These are phyloP conservation scores for Glonium stellatum DNA, from an alignment of 495 filamentous ascomycete species.

Conservation along the genomic window DNA sequence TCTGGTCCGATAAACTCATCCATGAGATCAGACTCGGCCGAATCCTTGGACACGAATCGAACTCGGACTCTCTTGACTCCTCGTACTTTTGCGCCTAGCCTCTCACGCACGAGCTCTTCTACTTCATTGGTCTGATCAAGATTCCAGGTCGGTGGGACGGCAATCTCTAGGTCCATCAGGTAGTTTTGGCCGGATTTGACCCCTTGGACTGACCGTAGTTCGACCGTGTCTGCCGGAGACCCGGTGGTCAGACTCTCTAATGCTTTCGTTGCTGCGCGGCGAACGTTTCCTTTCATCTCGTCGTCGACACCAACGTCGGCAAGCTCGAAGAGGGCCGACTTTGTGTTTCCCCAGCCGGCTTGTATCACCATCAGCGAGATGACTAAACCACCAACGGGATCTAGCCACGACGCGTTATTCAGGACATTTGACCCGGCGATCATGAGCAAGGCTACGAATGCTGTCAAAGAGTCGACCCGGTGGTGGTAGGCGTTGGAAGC, in stretches of 20 bases:
- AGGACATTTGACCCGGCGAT: constrained; percentile 87
- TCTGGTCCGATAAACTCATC: constrained; percentile 75
- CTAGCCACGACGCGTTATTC: constrained; percentile 77
- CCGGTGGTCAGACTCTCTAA: constrained; percentile 39
- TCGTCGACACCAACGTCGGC: constrained; percentile 82
- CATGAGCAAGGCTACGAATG: constrained; percentile 80
- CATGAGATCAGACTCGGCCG: constrained; percentile 45
- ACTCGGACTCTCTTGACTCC: constrained; percentile 76
- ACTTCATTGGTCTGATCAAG: constrained; percentile 59
- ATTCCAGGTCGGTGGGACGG: constrained; percentile 64
- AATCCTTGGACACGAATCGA: constrained; percentile 66
- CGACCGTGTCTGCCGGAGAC: constrained; percentile 45
- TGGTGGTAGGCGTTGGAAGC: constrained; percentile 95
- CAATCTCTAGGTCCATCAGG: constrained; percentile 77
- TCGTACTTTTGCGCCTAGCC: constrained; percentile 64
- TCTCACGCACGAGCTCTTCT: constrained; percentile 63
- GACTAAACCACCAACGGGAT: constrained; percentile 86
- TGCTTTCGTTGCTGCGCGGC: constrained; percentile 53
- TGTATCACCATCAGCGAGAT: constrained; percentile 90
- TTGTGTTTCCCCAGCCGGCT: constrained; percentile 81
- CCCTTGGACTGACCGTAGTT: constrained; percentile 68
- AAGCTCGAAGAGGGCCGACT: constrained; percentile 72
- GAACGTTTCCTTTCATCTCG: constrained; percentile 67
- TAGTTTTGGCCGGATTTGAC: constrained; percentile 95
- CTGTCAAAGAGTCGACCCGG: constrained; percentile 89